A percentile compares a stretch with the other conserved stretches of the same genome.
These are phyloP conservation scores for Globisporangium apiculatum DNA, from an alignment of 352 stramenopile species.

Conservation along the genomic window DNA sequence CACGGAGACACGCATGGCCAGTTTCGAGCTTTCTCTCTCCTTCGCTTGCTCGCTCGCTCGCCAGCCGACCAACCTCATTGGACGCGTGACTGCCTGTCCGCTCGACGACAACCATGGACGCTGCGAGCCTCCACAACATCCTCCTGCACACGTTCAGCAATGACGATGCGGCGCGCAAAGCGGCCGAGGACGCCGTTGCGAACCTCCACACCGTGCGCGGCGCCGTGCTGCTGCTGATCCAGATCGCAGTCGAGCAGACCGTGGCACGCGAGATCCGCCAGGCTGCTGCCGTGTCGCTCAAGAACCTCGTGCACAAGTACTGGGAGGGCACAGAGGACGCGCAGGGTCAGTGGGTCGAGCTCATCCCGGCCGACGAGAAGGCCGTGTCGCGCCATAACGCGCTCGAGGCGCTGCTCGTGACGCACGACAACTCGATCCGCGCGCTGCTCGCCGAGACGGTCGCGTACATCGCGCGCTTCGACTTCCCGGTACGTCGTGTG, in stretches of 20 bases:
- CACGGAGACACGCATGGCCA: conserved; percentile 3
- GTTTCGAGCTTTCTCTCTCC: conserved; percentile 10
- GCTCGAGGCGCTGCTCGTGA: conserved; percentile 77
- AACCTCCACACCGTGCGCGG: conserved; percentile 72
- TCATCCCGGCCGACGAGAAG: conserved; percentile 66
- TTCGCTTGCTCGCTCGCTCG: background rate
- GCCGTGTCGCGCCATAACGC: conserved; percentile 58
- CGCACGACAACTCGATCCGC: conserved; percentile 87
- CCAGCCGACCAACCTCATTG: too few species aligned
- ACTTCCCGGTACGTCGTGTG: conserved; percentile 86
- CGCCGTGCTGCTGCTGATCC: conserved; percentile 70
- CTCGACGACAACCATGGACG: conserved; percentile 58
- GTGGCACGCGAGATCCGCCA: conserved; percentile 86
- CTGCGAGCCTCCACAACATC: conserved; percentile 85
- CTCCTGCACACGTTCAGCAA: conserved; percentile 83
- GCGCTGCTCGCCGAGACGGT: conserved; percentile 93
- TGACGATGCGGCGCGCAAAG: conserved; percentile 62
- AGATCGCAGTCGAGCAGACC: conserved; percentile 66
- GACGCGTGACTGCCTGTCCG: background rate
- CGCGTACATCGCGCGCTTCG: conserved; percentile 90
- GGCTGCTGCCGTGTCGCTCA: conserved; percentile 91
- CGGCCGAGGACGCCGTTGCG: conserved; percentile 63
- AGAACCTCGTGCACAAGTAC: conserved; percentile 94
- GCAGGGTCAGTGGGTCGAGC: conserved; percentile 60
- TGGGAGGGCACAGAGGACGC: conserved; percentile 84